Evolutionary conservation across 495 filamentous ascomycete genomes (phyloP).

Genomic region (Gamarada debralockiae): DNA sequence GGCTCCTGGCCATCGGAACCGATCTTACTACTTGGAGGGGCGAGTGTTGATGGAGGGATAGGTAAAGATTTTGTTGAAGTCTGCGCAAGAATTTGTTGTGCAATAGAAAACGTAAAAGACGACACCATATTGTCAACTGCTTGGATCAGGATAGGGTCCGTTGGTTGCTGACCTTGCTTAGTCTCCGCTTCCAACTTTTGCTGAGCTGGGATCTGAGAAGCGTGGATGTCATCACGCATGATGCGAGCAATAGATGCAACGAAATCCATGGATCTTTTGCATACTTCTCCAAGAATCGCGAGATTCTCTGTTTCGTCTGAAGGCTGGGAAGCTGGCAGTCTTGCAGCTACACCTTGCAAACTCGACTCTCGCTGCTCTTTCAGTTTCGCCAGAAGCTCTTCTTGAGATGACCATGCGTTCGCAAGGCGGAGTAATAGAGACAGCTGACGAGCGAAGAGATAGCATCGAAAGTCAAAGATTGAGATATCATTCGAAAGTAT

Average conservation of each 20-base stretch:
- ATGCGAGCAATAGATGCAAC: conserved; percentile 73
- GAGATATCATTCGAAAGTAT: conserved; percentile 96
- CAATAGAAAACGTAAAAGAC: conserved; percentile 79
- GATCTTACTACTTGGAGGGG: conserved; percentile 23
- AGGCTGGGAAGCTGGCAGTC: conserved; percentile 37
- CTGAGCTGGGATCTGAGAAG: conserved; percentile 33
- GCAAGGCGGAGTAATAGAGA: conserved; percentile 78
- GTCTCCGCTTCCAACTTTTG: conserved; percentile 20
- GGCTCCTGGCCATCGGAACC: conserved; percentile 38
- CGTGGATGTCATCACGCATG: conserved; percentile 68
- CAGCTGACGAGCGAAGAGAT: conserved; percentile 89
- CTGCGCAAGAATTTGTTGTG: conserved; percentile 72
- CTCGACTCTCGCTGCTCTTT: conserved; percentile 52
- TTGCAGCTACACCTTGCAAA: conserved; percentile 46
- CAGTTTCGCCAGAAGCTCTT: conserved; percentile 53
- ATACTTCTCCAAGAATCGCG: conserved; percentile 73
- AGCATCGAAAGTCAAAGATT: conserved; percentile 93
- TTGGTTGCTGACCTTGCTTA: conserved; percentile 1
- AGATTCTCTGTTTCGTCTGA: conserved; percentile 69
- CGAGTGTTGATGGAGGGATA: conserved; percentile 57
- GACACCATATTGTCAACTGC: conserved; percentile 78
- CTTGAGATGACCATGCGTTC: conserved; percentile 56
- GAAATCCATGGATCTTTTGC: conserved; percentile 72
- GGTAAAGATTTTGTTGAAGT: conserved; percentile 66
- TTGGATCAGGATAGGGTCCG: conserved; percentile 36